Conservation (phyloP, 2,329 filamentous ascomycete species). For the Boeremia exigua region DNA sequence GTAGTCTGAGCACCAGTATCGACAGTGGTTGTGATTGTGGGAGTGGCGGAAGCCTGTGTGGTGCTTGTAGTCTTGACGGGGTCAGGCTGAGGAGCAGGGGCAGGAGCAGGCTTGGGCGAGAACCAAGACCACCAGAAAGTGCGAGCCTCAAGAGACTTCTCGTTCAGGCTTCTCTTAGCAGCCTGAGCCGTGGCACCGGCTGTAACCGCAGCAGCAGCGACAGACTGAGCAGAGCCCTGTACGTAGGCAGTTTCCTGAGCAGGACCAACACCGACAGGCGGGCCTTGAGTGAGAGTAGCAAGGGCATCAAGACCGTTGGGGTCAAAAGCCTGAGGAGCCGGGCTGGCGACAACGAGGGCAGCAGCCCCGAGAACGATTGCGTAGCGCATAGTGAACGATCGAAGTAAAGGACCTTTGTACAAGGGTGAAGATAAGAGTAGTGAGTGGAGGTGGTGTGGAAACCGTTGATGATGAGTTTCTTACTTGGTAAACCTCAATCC, state of each 20-base stretch:
- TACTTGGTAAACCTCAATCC: not conserved
- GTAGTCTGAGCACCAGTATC: slow-evolving; percentile 6
- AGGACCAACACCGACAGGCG: slow-evolving; percentile 25
- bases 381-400: slow-evolving; percentile 26
- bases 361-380: slow-evolving; percentile 29
- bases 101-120: not conserved
- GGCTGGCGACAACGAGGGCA: slow-evolving; percentile 29
- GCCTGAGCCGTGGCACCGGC: slow-evolving; percentile 20
- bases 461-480: slow-evolving; percentile 10
- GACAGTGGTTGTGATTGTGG: slow-evolving; percentile 5
- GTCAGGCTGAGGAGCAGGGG: not conserved
- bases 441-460: slow-evolving; percentile 9
- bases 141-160: slow-evolving; percentile 12
- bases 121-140: slow-evolving; percentile 11
- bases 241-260: slow-evolving; percentile 21
- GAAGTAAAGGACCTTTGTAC: slow-evolving; percentile 2
- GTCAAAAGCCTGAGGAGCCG: slow-evolving; percentile 31
- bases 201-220: slow-evolving; percentile 21
- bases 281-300: slow-evolving; percentile 22
- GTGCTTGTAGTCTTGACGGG: not conserved
- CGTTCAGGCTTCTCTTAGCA: slow-evolving; percentile 20
- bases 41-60: not conserved
- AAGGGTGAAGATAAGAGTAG: slow-evolving; percentile 5
- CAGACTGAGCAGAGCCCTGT: slow-evolving; percentile 19
- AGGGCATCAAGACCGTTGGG: slow-evolving; percentile 13